Evolutionary conservation across 768 basidiomycete species (phyloP).

Genomic region (Leccinum ochraceum): DNA sequence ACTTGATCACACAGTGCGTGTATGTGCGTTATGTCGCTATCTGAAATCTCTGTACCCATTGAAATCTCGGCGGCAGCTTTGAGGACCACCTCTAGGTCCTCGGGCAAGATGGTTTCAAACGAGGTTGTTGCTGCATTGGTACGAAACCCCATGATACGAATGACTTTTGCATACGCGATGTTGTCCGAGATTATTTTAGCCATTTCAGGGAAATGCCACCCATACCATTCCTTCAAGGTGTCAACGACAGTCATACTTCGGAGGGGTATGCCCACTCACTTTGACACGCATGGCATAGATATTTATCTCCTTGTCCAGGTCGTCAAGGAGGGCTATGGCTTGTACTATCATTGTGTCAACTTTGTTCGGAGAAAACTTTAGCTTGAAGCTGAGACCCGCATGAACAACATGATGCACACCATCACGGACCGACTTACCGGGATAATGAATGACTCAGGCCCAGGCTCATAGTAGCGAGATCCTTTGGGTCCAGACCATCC

Average conservation of each 20-base stretch:
- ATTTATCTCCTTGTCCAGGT: slow-evolving; percentile 99
- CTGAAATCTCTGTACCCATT: slow-evolving; percentile 99
- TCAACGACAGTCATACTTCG: background rate
- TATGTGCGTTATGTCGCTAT: slow-evolving; percentile 95
- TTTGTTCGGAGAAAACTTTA: slow-evolving; percentile 99
- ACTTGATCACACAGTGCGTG: slow-evolving; percentile 97
- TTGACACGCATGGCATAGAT: slow-evolving; percentile 99
- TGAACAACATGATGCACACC: slow-evolving; percentile 6
- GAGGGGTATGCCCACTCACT: slow-evolving; percentile 46
- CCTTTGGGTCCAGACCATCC: slow-evolving; percentile 90
- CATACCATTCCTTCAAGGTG: slow-evolving; percentile 91
- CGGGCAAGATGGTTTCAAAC: slow-evolving; percentile 89
- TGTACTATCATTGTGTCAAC: slow-evolving; percentile 99
- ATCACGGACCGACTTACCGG: slow-evolving; percentile 50
- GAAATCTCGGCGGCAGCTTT: slow-evolving; percentile 97
- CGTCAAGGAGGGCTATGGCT: slow-evolving; percentile 96
- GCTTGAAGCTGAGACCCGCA: slow-evolving; percentile 75
- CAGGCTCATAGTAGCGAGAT: slow-evolving; percentile 95
- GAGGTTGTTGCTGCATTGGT: slow-evolving; percentile 88
- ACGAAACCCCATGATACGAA: slow-evolving; percentile 94
- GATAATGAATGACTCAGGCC: slow-evolving; percentile 97
- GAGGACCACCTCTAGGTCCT: slow-evolving; percentile 93
- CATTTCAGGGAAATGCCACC: slow-evolving; percentile 99
- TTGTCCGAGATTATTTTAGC: slow-evolving; percentile 98
- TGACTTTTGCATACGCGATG: slow-evolving; percentile 92